A percentile compares a stretch with the other conserved stretches of the same genome.
Evolutionary conservation across 345 rosid genomes (phyloP).

Genomic region (Melaleuca alternifolia): DNA sequence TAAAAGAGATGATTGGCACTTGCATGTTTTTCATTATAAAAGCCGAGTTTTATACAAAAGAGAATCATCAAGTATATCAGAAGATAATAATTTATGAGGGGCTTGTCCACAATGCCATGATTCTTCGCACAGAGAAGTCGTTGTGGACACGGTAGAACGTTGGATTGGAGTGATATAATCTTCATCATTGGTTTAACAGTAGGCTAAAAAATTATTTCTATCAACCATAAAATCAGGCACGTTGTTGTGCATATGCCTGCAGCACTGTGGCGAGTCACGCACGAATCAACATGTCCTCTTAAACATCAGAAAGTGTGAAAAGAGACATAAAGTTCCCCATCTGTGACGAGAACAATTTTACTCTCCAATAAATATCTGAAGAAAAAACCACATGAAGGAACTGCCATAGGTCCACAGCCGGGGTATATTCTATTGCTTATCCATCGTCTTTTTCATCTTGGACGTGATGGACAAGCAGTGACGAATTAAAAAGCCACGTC

Average conservation of each 20-base stretch:
- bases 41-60: not conserved
- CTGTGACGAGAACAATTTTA: not conserved
- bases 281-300: not conserved
- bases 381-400: not conserved
- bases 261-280: not conserved
- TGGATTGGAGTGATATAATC: not conserved
- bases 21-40: not conserved
- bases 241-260: not conserved
- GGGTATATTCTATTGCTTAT: not conserved
- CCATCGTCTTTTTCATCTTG: not conserved
- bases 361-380: not conserved
- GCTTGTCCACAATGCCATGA: not conserved
- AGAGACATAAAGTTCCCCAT: not conserved
- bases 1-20: not conserved
- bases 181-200: not conserved
- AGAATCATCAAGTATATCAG: not conserved
- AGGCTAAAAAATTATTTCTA: not conserved
- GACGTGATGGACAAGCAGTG: not conserved
- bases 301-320: not conserved
- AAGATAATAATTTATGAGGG: not conserved
- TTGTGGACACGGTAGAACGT: not conserved
- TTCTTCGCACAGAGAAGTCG: not conserved
- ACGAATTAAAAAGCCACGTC: not conserved
- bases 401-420: not conserved
- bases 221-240: not conserved